phyloP scores from a whole-genome alignment of 768 basidiomycete genomes.

The Udeniomyces megalosporus region DNA sequence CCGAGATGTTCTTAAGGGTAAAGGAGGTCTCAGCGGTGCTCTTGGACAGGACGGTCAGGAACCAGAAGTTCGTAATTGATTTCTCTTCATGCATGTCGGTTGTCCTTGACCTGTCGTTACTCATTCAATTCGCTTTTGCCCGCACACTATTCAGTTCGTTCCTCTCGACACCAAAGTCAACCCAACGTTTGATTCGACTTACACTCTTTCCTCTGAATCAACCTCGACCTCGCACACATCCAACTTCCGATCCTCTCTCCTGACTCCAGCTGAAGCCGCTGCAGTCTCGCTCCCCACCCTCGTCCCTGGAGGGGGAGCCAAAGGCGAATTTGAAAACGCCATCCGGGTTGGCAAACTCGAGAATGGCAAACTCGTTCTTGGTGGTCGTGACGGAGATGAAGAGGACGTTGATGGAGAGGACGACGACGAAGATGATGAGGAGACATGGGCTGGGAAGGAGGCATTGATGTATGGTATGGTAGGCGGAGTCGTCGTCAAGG shows the following conservation, averaged over 20 bases:
- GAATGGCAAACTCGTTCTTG: constrained; percentile 13
- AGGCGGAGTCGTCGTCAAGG: constrained; percentile 12
- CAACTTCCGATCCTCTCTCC: constrained; percentile 2
- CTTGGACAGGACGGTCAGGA: neutral
- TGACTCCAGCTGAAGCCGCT: neutral
- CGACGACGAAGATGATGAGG: constrained; percentile 3
- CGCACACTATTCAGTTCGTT: neutral
- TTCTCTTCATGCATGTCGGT: neutral
- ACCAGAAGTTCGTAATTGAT: neutral
- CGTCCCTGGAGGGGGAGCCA: constrained; percentile 11
- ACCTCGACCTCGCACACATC: neutral
- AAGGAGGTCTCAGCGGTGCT: constrained; percentile 2
- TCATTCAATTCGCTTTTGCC: neutral
- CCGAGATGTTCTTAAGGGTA: neutral
- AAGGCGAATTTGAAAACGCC: neutral
- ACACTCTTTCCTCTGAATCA: neutral
- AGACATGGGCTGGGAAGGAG: constrained; percentile 9
- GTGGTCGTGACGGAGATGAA: constrained; percentile 1
- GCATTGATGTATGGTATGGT: constrained; percentile 17
- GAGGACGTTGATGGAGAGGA: constrained; percentile 7
- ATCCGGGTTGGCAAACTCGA: constrained; percentile 16
- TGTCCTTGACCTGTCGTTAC: neutral
- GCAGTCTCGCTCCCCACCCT: constrained; percentile 10
- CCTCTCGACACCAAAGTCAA: constrained; percentile 8
- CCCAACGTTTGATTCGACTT: constrained; percentile 4